Percentiles rank a stretch among this genome's conserved stretches.
These are phyloP conservation scores for Nicotiana knightiana DNA, from an alignment of 257 asterid genomes.

Conservation along the genomic window DNA sequence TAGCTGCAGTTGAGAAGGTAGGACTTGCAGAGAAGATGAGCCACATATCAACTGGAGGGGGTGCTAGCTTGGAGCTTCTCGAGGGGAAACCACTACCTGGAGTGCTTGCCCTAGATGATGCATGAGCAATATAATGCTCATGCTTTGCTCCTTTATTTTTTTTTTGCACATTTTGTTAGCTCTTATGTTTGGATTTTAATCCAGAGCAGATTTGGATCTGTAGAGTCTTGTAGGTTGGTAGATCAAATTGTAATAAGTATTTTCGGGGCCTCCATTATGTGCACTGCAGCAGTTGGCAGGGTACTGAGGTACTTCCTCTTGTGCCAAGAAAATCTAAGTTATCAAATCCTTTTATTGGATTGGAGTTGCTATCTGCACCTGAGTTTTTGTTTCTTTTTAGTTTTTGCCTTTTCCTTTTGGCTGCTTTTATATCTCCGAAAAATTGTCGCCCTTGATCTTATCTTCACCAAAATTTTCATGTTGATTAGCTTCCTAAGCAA, in stretches of 20 bases:
- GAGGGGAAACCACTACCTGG: constrained; percentile 89
- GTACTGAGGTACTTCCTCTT: constrained; percentile 2
- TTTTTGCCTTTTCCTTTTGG: background rate
- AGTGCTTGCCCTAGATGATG: constrained; percentile 71
- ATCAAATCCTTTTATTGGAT: background rate
- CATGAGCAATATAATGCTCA: constrained; percentile 23
- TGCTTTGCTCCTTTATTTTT: background rate
- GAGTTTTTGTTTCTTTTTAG: background rate
- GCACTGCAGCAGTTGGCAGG: background rate
- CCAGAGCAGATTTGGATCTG: constrained; percentile 4
- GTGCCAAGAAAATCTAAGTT: background rate
- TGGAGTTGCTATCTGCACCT: background rate
- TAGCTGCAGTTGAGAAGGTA: constrained; percentile 92
- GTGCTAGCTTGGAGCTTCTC: constrained; percentile 91
- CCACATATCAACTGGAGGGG: constrained; percentile 93
- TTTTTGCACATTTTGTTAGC: constrained; percentile 3
- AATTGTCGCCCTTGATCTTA: too few relatives aligned
- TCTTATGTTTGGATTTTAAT: constrained; percentile 9
- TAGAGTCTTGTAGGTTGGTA: constrained; percentile 4
- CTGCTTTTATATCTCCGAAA: background rate
- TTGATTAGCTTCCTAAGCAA: too few relatives aligned
- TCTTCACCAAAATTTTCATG: too few relatives aligned
- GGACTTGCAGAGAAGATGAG: constrained; percentile 94
- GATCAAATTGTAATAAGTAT: constrained; percentile 4
- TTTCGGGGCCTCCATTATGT: background rate